phyloP scores from a whole-genome alignment of 495 filamentous ascomycete genomes.

The Neurospora sp. region DNA sequence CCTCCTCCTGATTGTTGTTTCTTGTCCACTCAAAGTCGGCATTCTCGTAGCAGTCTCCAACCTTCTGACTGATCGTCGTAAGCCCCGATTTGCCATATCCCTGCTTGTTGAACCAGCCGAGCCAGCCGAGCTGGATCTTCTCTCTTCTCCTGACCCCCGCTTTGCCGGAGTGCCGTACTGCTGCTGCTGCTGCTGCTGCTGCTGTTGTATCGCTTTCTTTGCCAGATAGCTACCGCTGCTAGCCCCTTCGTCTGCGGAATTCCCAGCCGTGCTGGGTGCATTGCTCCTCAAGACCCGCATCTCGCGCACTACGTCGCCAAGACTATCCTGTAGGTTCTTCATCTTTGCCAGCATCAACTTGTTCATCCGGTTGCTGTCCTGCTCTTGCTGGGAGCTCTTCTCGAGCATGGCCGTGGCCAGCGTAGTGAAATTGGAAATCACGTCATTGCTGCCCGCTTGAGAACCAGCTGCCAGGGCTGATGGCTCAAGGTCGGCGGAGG shows the following conservation, averaged over 20 bases:
- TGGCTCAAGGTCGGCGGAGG: slow-evolving; percentile 53
- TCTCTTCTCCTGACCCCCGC: neutral
- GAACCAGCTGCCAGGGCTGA: slow-evolving; percentile 33
- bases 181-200: neutral
- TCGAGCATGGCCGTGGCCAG: slow-evolving; percentile 46
- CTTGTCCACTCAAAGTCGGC: neutral
- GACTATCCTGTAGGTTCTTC: slow-evolving; percentile 79
- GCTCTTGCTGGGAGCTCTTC: slow-evolving; percentile 27
- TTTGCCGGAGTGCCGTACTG: neutral
- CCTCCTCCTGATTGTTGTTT: neutral
- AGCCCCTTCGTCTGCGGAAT: slow-evolving; percentile 29
- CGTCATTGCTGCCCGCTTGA: slow-evolving; percentile 17
- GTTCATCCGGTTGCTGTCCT: slow-evolving; percentile 58
- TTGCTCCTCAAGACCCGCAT: slow-evolving; percentile 52
- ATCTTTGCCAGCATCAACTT: slow-evolving; percentile 83
- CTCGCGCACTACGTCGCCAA: slow-evolving; percentile 76
- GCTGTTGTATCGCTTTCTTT: neutral
- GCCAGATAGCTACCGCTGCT: slow-evolving; percentile 5
- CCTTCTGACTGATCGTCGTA: neutral
- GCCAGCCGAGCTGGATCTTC: neutral
- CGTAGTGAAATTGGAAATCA: slow-evolving; percentile 68
- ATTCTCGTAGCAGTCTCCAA: neutral
- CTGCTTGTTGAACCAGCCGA: slow-evolving; percentile 3
- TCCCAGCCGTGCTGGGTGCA: slow-evolving; percentile 26
- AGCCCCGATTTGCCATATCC: neutral